phyloP scores from a whole-genome alignment of 2,329 filamentous ascomycete species.

The Chaetomium olivaceum region DNA sequence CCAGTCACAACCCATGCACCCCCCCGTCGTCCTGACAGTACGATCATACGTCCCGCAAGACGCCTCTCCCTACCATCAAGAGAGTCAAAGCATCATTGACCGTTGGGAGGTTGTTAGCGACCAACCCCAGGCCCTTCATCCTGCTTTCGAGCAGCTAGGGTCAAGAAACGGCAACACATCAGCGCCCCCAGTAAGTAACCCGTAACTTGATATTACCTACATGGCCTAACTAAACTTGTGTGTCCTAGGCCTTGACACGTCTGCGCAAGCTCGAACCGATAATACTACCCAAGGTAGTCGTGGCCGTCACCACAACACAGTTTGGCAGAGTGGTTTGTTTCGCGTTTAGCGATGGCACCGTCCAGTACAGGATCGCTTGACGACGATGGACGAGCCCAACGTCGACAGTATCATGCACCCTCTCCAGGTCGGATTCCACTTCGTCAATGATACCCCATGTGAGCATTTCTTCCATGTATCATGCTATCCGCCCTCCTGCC shows the following conservation, averaged over 20 bases:
- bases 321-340: slow-evolving; percentile 72
- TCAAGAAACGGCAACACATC: slow-evolving; percentile 56
- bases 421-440: slow-evolving; percentile 76
- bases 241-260: slow-evolving; percentile 36
- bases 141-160: slow-evolving; percentile 75
- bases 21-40: slow-evolving; percentile 69
- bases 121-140: slow-evolving; percentile 65
- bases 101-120: slow-evolving; percentile 78
- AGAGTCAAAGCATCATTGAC: slow-evolving; percentile 72
- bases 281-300: slow-evolving; percentile 66
- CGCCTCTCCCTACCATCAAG: slow-evolving; percentile 60
- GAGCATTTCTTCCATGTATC: slow-evolving; percentile 33
- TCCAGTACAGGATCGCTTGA: slow-evolving; percentile 76
- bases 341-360: slow-evolving; percentile 74
- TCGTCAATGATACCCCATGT: slow-evolving; percentile 66
- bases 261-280: slow-evolving; percentile 69
- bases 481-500: neutral
- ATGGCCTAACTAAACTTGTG: slow-evolving; percentile 11
- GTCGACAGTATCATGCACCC: slow-evolving; percentile 67
- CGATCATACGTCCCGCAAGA: slow-evolving; percentile 62
- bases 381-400: slow-evolving; percentile 68
- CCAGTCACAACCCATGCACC: slow-evolving; percentile 11
- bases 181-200: slow-evolving; percentile 39
- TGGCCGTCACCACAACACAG: slow-evolving; percentile 68
- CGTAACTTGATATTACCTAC: neutral